A percentile compares a stretch with the other conserved stretches of the same genome.
These are phyloP conservation scores for Sporothrix pseudoabietina DNA, from an alignment of 2,329 filamentous ascomycete genomes.

Conservation along the genomic window DNA sequence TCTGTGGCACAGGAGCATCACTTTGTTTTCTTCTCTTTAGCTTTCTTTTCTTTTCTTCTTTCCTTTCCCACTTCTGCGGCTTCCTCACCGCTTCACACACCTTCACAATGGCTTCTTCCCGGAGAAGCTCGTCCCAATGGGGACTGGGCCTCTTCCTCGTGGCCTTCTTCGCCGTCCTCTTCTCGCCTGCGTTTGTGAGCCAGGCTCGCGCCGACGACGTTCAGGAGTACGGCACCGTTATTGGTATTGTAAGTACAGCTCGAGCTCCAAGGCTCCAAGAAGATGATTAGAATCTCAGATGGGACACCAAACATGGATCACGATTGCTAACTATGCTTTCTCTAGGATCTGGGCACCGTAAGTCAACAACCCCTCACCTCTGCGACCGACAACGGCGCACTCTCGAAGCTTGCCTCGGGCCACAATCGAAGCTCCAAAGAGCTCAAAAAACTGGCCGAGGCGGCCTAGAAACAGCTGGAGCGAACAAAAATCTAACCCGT, in stretches of 20 bases:
- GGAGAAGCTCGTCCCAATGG: slow-evolving; percentile 33
- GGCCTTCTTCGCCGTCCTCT: slow-evolving; percentile 88
- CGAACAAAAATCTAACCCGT: neutral
- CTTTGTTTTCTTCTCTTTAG: slow-evolving; percentile 9
- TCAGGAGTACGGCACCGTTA: slow-evolving; percentile 83
- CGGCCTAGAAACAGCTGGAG: neutral
- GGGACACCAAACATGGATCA: neutral
- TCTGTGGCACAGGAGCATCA: slow-evolving; percentile 19
- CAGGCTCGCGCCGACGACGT: slow-evolving; percentile 72
- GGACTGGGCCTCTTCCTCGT: slow-evolving; percentile 79
- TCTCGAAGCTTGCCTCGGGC: neutral
- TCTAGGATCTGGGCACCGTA: slow-evolving; percentile 69
- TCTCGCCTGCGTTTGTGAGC: slow-evolving; percentile 83
- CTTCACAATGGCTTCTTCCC: slow-evolving; percentile 34
- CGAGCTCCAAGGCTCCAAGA: neutral
- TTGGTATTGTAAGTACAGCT: slow-evolving; percentile 70
- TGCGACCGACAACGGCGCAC: neutral
- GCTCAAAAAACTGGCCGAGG: neutral
- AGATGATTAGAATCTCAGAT: neutral
- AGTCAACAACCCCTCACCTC: slow-evolving; percentile 6
- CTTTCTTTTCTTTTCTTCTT: slow-evolving; percentile 3
- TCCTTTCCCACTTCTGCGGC: slow-evolving; percentile 28
- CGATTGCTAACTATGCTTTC: slow-evolving; percentile 34
- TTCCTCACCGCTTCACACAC: neutral
- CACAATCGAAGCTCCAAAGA: neutral